Base-by-base conservation (phyloP, 2,329 filamentous ascomycete species). In the Verticillium albo-atrum region DNA sequence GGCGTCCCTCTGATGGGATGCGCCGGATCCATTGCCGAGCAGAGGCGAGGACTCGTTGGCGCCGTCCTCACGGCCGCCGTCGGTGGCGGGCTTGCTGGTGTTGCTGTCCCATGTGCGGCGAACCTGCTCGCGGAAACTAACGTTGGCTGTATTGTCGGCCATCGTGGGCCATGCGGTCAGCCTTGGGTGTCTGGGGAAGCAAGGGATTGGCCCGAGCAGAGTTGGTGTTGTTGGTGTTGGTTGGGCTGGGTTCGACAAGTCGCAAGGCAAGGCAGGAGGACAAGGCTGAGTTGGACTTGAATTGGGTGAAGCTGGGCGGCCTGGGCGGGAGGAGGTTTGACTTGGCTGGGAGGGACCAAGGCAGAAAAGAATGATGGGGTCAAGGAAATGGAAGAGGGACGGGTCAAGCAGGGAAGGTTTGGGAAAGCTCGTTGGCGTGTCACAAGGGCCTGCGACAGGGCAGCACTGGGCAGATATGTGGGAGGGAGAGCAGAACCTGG, bases 1-100 rank as follows among this genome's bases (percentile, higher is more conserved):
- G 30, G 63, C 63, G 42, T 58, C 58, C 42, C 42, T 47, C 42
- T 23, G 42, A 47, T 47, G 42, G 42, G 20, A 7, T 7, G 12
- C 3, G 55, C 58, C 56, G 57, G 70, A 70, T 66, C 72, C 71
- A 60, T 74, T 75, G 60, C 30, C 58, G 47, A 81, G 69, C 59
- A 82, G 72, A 56, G 78, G 77, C 62, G 77, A 75, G 52, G 66
- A 69, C 71, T 82, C 77, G 65, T 68, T 65, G 63, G 69, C 66
- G 57, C 59, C 55, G 14, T 57, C 55, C 28, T 59, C 59, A 57
- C 57, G 56, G 57, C 57, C 60, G 50, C 62, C 62, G 54, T 64
- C 64, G 23, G 55, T 25, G 12, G 14, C 27, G 25, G 64, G 60
- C 50, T 65, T 62, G 65, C 59, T 63, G 60, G 67, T 72, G 66